Percentiles rank a stretch among this genome's conserved stretches.
Evolutionary conservation across 768 basidiomycete genomes (phyloP).

Genomic region (Gyrodon lividus): DNA sequence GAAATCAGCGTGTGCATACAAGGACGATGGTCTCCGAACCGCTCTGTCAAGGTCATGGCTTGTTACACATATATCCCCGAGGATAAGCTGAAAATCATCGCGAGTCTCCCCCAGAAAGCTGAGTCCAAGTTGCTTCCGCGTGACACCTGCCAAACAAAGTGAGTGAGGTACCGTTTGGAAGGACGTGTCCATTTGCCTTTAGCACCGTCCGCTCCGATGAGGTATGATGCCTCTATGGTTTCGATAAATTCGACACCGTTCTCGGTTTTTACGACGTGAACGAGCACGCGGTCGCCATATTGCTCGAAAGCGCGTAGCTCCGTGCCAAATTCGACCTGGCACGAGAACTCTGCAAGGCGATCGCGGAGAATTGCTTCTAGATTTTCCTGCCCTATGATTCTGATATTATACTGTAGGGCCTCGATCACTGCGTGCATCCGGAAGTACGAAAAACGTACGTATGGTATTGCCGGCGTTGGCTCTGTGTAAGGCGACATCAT

Average conservation of each 20-base stretch:
- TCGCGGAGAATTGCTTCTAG: constrained; percentile 25
- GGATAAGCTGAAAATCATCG: constrained; percentile 25
- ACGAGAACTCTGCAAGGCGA: constrained; percentile 8
- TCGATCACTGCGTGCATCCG: neutral
- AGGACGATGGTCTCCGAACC: no score
- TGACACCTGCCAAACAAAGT: neutral
- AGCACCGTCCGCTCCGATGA: constrained; percentile 19
- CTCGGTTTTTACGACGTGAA: neutral
- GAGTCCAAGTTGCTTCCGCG: constrained; percentile 6
- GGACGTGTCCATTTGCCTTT: constrained; percentile 7
- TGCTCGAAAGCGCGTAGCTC: constrained; percentile 38
- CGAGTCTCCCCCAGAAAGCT: constrained; percentile 30
- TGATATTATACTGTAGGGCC: neutral
- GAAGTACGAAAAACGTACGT: constrained; percentile 16
- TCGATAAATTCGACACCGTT: constrained; percentile 2
- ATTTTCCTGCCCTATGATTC: constrained; percentile 12
- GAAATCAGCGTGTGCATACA: constrained; percentile 22
- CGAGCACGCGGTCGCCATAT: constrained; percentile 29
- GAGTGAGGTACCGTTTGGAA: neutral
- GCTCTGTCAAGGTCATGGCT: constrained; percentile 33
- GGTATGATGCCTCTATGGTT: constrained; percentile 2
- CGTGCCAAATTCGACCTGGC: constrained; percentile 34
- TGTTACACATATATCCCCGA: constrained; percentile 37
- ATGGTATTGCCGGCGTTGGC: constrained; percentile 25
- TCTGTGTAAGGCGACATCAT: constrained; percentile 16